Evolutionary conservation across 495 filamentous ascomycete species (phyloP).

Genomic region (Penicillium flavigenum): DNA sequence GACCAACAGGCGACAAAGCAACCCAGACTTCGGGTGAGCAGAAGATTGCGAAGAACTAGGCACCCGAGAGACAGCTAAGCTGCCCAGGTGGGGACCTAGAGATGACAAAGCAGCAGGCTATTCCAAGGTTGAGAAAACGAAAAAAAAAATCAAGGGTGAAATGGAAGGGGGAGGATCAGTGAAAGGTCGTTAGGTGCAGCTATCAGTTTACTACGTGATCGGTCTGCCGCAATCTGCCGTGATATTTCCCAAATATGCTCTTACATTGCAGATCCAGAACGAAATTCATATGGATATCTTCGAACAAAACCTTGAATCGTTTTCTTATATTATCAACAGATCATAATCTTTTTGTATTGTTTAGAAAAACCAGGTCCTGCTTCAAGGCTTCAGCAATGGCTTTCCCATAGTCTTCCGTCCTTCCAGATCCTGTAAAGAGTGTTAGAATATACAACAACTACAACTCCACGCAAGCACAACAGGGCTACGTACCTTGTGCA

Average conservation of each 20-base stretch:
- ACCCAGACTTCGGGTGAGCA: too few species aligned
- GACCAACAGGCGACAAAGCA: too few species aligned
- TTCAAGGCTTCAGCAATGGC: conserved; percentile 43
- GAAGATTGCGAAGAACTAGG: neutral
- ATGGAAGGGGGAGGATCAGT: neutral
- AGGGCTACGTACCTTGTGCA: conserved; percentile 56
- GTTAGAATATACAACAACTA: conserved; percentile 10
- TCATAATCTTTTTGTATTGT: neutral
- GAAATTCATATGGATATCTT: neutral
- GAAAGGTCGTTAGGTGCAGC: neutral
- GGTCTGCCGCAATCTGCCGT: neutral
- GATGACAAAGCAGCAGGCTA: neutral
- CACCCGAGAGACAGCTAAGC: neutral
- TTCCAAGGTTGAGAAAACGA: neutral
- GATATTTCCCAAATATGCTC: neutral
- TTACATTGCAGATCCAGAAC: neutral
- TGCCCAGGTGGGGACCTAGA: neutral
- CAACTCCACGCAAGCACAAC: neutral
- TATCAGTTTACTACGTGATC: neutral
- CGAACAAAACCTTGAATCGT: neutral
- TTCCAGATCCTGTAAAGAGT: conserved; percentile 63
- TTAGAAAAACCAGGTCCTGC: neutral
- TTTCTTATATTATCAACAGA: neutral
- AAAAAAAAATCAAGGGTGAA: neutral
- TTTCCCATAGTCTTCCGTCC: conserved; percentile 83